Evolutionary conservation across 2,329 filamentous ascomycete species (phyloP), one percentile per base, ranked within the genome.

Genomic region (Myriangium duriaei): DNA sequence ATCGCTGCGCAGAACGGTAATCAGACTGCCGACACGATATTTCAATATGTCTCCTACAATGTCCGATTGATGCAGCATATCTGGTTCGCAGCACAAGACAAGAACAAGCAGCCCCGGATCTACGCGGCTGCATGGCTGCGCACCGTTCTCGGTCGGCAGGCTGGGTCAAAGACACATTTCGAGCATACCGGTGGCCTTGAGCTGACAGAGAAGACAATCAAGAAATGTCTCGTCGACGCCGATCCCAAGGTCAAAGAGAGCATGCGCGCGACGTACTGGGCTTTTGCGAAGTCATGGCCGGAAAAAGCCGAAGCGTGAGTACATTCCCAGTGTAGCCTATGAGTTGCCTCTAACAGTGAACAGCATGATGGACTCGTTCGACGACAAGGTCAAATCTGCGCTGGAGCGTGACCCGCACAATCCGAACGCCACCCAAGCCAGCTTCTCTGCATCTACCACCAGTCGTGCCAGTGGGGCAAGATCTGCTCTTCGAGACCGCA

Each of bases 181-280:
- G 88, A 96, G 55, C 84, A 92, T 52, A 73, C 74, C 1, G 87
- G 86, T 30, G 84, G 86, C 3, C 61, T 93, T 13, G 86, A 94
- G 10, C 52, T 84, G 17, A 72, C 93, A 11, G 85, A 93, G 47
- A 93, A 92, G 58, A 84, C 81, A 48, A 74, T 98, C 52, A 86
- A 81, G 57, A 92, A 86, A 55, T 83, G 88, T 1, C 69, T 98
- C n/a, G 69, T 69, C 14, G 91, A 98, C 63, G 70, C 88, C 10
- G 94, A 96, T 52, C 86, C 87, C 5, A 81, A 79, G 18, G 88
- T 96, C 32, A 76, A 91, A 50, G 86, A 94, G 58, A 79, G 76
- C 46, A 88, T 82, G 69, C 76, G 91, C 49, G 72, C 75, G 26
- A 83, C 85, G 0, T 98, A 83, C 58, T 98, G 91, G 91, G 67